A percentile compares a stretch with the other conserved stretches of the same genome.
Conservation (phyloP, 768 basidiomycete species). For the Trichaptum fuscoviolaceum region DNA sequence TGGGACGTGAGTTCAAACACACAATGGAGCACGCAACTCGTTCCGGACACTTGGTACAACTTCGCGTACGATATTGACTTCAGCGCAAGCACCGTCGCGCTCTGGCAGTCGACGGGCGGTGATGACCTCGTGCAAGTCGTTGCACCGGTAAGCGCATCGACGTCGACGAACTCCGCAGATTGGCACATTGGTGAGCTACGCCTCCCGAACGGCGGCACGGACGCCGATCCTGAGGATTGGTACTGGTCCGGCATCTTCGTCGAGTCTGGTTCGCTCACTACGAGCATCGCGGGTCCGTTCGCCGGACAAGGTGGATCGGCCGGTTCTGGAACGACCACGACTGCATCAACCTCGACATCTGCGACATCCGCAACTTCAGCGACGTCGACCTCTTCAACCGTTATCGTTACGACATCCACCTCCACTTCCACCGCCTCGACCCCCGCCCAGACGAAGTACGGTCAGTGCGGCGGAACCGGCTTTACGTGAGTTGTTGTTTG, state of each 20-base stretch:
- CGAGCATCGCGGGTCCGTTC: slow-evolving; percentile 15
- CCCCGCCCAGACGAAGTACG: slow-evolving; percentile 13
- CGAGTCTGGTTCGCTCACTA: slow-evolving; percentile 17
- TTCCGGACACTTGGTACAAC: slow-evolving; percentile 21
- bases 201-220: slow-evolving; percentile 15
- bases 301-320: slow-evolving; percentile 5
- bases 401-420: background rate
- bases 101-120: slow-evolving; percentile 20
- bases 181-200: slow-evolving; percentile 22
- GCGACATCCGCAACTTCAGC: slow-evolving; percentile 7
- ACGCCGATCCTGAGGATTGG: slow-evolving; percentile 19
- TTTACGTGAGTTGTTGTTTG: slow-evolving; percentile 8
- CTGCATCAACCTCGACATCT: background rate
- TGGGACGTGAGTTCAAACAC: slow-evolving; percentile 16
- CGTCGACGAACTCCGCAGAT: slow-evolving; percentile 15
- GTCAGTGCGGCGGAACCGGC: slow-evolving; percentile 15
- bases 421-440: slow-evolving; percentile 4
- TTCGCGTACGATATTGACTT: slow-evolving; percentile 23
- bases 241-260: slow-evolving; percentile 23
- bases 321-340: background rate
- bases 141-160: slow-evolving; percentile 10
- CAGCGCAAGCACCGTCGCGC: slow-evolving; percentile 15
- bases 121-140: slow-evolving; percentile 16
- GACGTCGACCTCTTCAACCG: background rate
- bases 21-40: slow-evolving; percentile 16